Evolutionary conservation across 2,329 filamentous ascomycete genomes (phyloP).

Genomic region (Alternaria infectoria): DNA sequence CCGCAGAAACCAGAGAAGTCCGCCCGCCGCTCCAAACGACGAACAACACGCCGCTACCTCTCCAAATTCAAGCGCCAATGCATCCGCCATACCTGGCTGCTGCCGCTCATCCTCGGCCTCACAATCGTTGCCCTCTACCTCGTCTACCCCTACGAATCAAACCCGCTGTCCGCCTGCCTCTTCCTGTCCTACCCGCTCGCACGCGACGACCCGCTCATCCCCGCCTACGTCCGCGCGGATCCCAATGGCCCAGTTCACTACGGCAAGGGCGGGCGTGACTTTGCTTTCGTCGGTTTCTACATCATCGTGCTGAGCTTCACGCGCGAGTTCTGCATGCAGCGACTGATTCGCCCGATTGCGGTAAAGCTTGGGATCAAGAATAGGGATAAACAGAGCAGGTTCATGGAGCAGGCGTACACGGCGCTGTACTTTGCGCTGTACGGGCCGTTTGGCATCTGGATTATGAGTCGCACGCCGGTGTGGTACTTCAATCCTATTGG

Average conservation of each 20-base stretch:
- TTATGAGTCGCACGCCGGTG: constrained; percentile 88
- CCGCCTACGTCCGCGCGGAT: constrained; percentile 45
- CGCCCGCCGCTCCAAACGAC: constrained; percentile 53
- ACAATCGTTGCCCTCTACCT: constrained; percentile 72
- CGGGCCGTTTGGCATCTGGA: constrained; percentile 82
- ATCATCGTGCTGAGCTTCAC: constrained; percentile 89
- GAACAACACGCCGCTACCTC: constrained; percentile 53
- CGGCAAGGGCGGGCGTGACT: constrained; percentile 85
- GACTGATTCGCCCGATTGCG: constrained; percentile 79
- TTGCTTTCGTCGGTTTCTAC: constrained; percentile 89
- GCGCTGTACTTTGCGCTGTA: constrained; percentile 87
- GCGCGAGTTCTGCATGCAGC: constrained; percentile 95
- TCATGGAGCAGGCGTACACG: constrained; percentile 97
- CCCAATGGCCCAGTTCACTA: constrained; percentile 65
- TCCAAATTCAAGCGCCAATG: constrained; percentile 55
- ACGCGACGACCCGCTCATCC: constrained; percentile 45
- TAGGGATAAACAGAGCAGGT: constrained; percentile 81
- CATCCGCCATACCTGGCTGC: constrained; percentile 65
- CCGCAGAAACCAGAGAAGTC: constrained; percentile 31
- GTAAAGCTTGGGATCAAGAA: constrained; percentile 71
- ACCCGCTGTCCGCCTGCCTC: constrained; percentile 80
- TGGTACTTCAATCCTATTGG: constrained; percentile 94
- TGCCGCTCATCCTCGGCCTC: constrained; percentile 71
- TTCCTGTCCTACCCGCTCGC: constrained; percentile 88
- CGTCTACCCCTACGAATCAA: constrained; percentile 76